Base-by-base conservation (phyloP, 257 asterid genomes). In the Solanum chmielewskii region DNA sequence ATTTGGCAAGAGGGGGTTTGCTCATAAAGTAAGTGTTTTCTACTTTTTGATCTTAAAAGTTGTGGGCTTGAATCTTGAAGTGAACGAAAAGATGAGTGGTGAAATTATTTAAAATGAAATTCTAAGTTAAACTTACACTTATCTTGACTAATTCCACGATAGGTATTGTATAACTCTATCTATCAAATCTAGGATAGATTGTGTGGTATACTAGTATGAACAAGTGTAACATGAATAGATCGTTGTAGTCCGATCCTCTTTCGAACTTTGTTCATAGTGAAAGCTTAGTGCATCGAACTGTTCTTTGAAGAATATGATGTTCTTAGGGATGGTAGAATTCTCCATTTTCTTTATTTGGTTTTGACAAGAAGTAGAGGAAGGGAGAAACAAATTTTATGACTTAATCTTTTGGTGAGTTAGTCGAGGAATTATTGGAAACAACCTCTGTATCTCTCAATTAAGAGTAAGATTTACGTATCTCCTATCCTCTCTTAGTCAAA, bases 181-280 rank as follows among this genome's bases (percentile, higher is more conserved):
- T 69, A 69, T 12, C 39, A 69, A 69, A 29, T 27, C 75, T 29
- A 7, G 39, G 11, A 69, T 69, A 29, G 41, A 29, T 69, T 14
- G 74, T 12, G 33, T 13, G 11, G 41, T 27, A 66, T 31, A 15
- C 42, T 69, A 69, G 29, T 37, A 74, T 21, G 81, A 74, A 37
- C 29, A 5, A 66, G 29, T 73, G 4, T 74, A 11, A 11, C 27
- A 41, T 39, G 23, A 76, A n/a, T n/a, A n/a, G 15, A 62, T 62
- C 8, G 1, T 62, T 62, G 29, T 23, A 14, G 15, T 62, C 11
- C 1, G 3, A 0, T 62, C 15, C 1, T 5, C 4, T 62, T 62
- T 62, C 1, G 31, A 4, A 62, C 15, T 62, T 3, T 1, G 2
- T 3, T 0, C 15, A 62, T 9, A 10, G 2, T 4, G 2, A 4